phyloP scores from a whole-genome alignment of 2,329 filamentous ascomycete genomes.

The Claviceps arundinis region DNA sequence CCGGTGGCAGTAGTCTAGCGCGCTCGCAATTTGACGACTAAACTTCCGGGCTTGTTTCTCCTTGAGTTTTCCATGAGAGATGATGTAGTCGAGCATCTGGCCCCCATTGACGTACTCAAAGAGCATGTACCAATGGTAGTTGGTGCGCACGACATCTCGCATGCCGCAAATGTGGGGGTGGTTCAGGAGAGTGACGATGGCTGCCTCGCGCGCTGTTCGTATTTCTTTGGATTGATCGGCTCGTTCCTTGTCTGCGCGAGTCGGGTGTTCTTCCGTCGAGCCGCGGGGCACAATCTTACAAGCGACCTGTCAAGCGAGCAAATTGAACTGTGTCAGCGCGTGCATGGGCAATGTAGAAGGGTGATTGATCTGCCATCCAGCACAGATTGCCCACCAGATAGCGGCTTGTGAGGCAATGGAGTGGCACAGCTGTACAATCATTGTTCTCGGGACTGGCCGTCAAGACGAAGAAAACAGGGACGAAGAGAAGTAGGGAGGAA shows the following conservation, averaged over 20 bases:
- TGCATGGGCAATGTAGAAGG: neutral
- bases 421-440: neutral
- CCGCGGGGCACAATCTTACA: constrained; percentile 94
- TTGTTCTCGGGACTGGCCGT: neutral
- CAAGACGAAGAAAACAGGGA: neutral
- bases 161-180: constrained; percentile 95
- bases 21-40: constrained; percentile 90
- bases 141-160: constrained; percentile 87
- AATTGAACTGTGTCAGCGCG: neutral
- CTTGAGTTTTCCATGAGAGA: constrained; percentile 92
- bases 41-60: constrained; percentile 98
- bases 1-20: constrained; percentile 91
- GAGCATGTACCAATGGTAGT: constrained; percentile 99
- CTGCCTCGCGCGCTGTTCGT: constrained; percentile 84
- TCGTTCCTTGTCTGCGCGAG: constrained; percentile 62
- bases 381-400: neutral
- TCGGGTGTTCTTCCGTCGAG: constrained; percentile 70
- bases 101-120: constrained; percentile 98
- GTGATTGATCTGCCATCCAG: neutral
- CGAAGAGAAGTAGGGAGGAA: neutral
- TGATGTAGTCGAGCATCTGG: constrained; percentile 99
- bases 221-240: constrained; percentile 96
- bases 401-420: neutral
- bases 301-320: constrained; percentile 45
- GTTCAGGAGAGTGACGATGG: constrained; percentile 86